Conservation (phyloP, 371 early-diverging fungal species). For the Mucor circinelloides region DNA sequence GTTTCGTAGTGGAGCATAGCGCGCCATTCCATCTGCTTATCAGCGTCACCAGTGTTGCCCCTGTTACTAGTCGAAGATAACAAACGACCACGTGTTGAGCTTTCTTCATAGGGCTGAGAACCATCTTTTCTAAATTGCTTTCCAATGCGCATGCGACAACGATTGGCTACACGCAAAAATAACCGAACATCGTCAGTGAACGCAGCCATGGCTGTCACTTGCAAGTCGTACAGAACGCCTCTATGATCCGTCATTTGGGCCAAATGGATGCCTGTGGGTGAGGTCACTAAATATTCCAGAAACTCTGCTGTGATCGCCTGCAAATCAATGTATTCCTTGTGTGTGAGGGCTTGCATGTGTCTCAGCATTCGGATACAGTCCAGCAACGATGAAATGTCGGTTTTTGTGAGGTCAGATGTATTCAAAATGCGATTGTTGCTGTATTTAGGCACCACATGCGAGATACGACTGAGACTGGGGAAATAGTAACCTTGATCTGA, state of each 20-base stretch:
- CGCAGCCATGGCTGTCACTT: conserved; percentile 63
- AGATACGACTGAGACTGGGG: conserved; percentile 59
- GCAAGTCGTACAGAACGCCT: conserved; percentile 66
- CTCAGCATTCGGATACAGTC: conserved; percentile 62
- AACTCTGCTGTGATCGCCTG: conserved; percentile 58
- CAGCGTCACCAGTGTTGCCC: not conserved
- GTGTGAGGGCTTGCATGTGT: conserved; percentile 58
- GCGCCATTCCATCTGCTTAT: conserved; percentile 18
- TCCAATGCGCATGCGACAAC: conserved; percentile 65
- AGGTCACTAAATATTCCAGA: conserved; percentile 61
- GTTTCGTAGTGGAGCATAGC: conserved; percentile 40
- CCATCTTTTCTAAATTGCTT: conserved; percentile 48
- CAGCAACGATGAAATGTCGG: conserved; percentile 55
- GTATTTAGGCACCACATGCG: conserved; percentile 59
- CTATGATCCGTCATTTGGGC: conserved; percentile 68
- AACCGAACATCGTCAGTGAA: conserved; percentile 67
- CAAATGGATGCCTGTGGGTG: conserved; percentile 61
- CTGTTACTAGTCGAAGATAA: conserved; percentile 3
- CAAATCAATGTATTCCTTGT: conserved; percentile 66
- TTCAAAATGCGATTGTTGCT: conserved; percentile 37
- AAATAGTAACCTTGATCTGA: conserved; percentile 70
- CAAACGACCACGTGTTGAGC: conserved; percentile 18
- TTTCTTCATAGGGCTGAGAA: conserved; percentile 44
- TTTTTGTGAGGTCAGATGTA: conserved; percentile 47
- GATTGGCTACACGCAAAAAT: conserved; percentile 63